Conservation (phyloP, 768 basidiomycete genomes). For the Mrakia blollopis region DNA sequence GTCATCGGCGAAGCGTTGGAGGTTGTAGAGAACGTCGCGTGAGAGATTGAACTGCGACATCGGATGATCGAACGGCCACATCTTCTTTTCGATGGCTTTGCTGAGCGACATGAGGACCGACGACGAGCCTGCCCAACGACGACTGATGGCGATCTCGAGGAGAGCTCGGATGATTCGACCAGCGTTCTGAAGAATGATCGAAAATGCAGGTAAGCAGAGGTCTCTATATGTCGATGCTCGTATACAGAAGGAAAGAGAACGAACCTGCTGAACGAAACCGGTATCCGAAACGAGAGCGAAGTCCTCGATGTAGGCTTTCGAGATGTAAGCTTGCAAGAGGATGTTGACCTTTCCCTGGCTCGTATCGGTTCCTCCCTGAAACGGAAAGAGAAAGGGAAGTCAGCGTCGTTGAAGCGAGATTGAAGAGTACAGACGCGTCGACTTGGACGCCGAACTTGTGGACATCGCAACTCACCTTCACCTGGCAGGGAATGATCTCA, state of each 20-base stretch:
- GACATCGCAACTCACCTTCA: conserved; percentile 54
- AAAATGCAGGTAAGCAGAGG: not conserved
- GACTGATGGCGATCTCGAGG: conserved; percentile 87
- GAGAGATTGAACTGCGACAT: conserved; percentile 75
- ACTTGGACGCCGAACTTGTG: not conserved
- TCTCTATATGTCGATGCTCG: no score
- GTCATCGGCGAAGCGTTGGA: conserved; percentile 77
- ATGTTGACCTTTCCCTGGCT: conserved; percentile 88
- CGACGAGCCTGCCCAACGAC: conserved; percentile 80
- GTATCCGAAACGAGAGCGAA: conserved; percentile 94
- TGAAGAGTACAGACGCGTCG: not conserved
- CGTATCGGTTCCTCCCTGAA: conserved; percentile 60
- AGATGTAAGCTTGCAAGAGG: conserved; percentile 84
- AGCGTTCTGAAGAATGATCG: conserved; percentile 56
- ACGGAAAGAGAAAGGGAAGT: not conserved
- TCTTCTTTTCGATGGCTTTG: conserved; percentile 83
- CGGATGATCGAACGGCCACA: conserved; percentile 95
- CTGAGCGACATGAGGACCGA: conserved; percentile 79
- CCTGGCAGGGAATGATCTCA: conserved; percentile 65
- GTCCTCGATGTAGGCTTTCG: conserved; percentile 73
- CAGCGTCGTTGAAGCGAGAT: not conserved
- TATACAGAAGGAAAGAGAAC: conserved; percentile 14
- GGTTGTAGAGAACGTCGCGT: conserved; percentile 66
- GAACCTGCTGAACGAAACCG: conserved; percentile 77
- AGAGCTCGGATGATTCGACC: conserved; percentile 91